phyloP scores from a whole-genome alignment of 305 asterid species.

The Solanum hybrid region DNA sequence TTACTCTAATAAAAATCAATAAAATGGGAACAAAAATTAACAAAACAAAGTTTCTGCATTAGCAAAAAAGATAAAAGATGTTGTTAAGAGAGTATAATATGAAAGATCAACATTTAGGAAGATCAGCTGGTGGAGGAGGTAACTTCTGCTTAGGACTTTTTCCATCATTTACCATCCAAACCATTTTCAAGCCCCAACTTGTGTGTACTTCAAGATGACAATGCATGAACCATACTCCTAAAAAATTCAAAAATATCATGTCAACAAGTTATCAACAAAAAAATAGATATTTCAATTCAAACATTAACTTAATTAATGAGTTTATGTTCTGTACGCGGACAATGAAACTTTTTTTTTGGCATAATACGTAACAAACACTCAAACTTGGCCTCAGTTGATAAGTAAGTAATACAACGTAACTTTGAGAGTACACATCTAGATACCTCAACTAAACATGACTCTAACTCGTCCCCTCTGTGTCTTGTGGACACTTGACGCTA shows the following conservation, averaged over 20 bases:
- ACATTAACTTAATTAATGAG: not conserved
- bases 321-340: not conserved
- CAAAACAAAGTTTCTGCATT: not conserved
- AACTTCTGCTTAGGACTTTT: slow-evolving; percentile 42
- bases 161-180: slow-evolving; percentile 60
- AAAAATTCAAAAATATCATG: not conserved
- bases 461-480: not conserved
- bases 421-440: not conserved
- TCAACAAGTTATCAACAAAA: not conserved
- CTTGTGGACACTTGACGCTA: not conserved
- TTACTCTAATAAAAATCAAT: not conserved
- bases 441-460: not conserved
- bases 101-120: slow-evolving; percentile 48
- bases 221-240: slow-evolving; percentile 73
- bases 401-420: not conserved
- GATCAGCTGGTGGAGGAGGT: slow-evolving; percentile 69
- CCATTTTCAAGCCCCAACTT: slow-evolving; percentile 73
- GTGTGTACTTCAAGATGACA: slow-evolving; percentile 72
- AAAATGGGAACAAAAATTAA: not conserved
- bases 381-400: not conserved
- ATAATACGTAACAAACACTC: not conserved
- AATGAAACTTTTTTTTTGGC: not conserved
- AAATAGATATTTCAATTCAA: not conserved
- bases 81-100: not conserved
- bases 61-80: not conserved